phyloP scores from a whole-genome alignment of 1,284 basidiomycete genomes.

The Leccinum pachyderme region DNA sequence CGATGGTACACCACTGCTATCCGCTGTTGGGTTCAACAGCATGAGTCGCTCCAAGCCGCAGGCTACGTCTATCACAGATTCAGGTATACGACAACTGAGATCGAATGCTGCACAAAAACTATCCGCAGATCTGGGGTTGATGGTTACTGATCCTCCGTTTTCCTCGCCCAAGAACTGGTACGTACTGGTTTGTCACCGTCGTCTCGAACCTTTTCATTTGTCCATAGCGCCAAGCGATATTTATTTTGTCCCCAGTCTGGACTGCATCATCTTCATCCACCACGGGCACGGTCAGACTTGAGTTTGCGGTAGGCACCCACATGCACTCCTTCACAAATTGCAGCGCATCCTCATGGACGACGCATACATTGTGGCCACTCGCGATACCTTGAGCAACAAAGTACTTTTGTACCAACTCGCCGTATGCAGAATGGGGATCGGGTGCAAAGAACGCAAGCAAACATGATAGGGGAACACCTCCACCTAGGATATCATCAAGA shows the following conservation, averaged over 20 bases:
- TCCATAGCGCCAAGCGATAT: conserved; percentile 96
- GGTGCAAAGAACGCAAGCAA: conserved; percentile 74
- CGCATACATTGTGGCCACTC: conserved; percentile 62
- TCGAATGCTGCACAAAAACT: conserved; percentile 75
- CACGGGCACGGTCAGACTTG: conserved; percentile 18
- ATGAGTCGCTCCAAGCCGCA: conserved; percentile 38
- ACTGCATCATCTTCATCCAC: conserved; percentile 32
- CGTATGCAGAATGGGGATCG: conserved; percentile 84
- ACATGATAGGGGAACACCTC: conserved; percentile 86
- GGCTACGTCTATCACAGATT: conserved; percentile 45
- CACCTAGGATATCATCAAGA: conserved; percentile 94
- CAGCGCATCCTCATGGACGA: conserved; percentile 62
- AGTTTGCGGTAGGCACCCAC: conserved; percentile 58
- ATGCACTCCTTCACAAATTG: conserved; percentile 70
- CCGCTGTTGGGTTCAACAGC: conserved; percentile 29
- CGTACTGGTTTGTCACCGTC: conserved; percentile 62
- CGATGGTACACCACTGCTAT: conserved; percentile 4
- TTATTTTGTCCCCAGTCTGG: conserved; percentile 54
- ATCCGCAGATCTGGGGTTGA: conserved; percentile 45
- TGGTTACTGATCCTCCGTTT: conserved; percentile 10
- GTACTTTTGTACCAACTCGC: conserved; percentile 84
- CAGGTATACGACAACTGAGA: conserved; percentile 60
- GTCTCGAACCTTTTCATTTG: conserved; percentile 90
- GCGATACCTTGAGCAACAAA: conserved; percentile 85
- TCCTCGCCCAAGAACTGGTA: conserved; percentile 25